Evolutionary conservation across 2,329 filamentous ascomycete genomes (phyloP), one percentile per base, ranked within the genome.

Genomic region (Sporothrix inflata): DNA sequence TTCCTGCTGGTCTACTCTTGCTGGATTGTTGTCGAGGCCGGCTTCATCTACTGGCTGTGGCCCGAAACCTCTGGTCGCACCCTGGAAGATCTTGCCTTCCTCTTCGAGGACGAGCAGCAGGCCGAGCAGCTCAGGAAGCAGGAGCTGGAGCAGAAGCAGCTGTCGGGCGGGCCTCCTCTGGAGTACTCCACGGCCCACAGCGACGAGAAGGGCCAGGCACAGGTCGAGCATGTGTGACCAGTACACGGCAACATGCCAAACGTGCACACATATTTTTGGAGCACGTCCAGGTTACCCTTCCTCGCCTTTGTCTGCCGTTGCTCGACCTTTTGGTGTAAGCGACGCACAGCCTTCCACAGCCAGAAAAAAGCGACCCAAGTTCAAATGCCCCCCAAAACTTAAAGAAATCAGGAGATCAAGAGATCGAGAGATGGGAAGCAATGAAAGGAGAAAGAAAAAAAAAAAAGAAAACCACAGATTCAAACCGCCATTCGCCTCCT

Each of bases 21-120:
- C 76, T 79, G 78, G 77, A 78, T 79, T 61, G 74, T 75, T 55
- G 76, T 76, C 70, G 79, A 82, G 75, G 78, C 81, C 40, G 75
- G 75, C 16, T 79, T 78, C 4, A 80, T 82, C 9, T 82, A 79
- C 71, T 75, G 70, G 73, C 78, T 79, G 53, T 77, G 77, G 72
- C 77, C 77, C 19, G 77, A 79, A 71, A 79, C 77, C 3, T 77
- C 75, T 38, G 75, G 75, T 65, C 75, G 77, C 34, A 79, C 77
- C 2, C 75, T 79, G 9, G 77, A 79, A 60, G 77, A 79, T 71
- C 74, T 78, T 12, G 75, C 77, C 16, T 79, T 79, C 67, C 78
- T 69, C 21, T 72, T 69, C 16, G 70, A 75, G 40, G 47, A 73
- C 16, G 69, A 72, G 30, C 53, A 68, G 65, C 42, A 65, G 60